Evolutionary conservation across 2,329 filamentous ascomycete species (phyloP), one percentile per base, ranked within the genome.

Genomic region (Trichophyton simii): DNA sequence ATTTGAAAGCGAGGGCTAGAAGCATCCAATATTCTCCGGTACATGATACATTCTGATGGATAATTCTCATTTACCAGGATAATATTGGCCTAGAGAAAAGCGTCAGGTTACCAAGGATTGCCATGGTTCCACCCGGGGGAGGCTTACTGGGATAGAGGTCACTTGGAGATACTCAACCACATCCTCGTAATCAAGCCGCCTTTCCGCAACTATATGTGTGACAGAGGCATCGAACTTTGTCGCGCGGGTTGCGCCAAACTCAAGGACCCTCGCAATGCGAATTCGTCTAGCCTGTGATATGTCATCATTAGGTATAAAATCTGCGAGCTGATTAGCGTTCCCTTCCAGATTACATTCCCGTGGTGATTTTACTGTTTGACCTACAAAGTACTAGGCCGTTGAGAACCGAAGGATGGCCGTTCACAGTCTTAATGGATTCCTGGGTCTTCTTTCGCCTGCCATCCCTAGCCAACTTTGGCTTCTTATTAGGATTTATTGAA

Each of bases 301-400:
- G 65, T 92, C 87, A 65, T 90, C 83, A 66, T 94, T 88, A 0
- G 91, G 92, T 4, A 95, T 83, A 71, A 94, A 96, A 73, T 84
- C 78, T 80, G 18, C 31, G n/a, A 20, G 9, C 8, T 9, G n/a
- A 18, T 57, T 15, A 42, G 11, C 59, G 22, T 31, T 66, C 15
- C 66, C 64, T 52, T 55, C 38, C 57, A 31, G 60, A 7, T 20
- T 15, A 28, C 5, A 8, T 25, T 20, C 58, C 18, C 3, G 31
- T 41, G 18, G 20, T 0, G 11, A 18, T 18, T 63, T 5, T 15
- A n/a, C 20, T 41, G 13, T 20, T 28, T 4, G 4, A 69, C 76
- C 62, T 59, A 78, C 76, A 88, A 65, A 90, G 87, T 0, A 75
- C 71, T n/a, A 88, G 72, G 0, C 75, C 80, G 52, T 76, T 79